Percentiles rank a stretch among this genome's conserved stretches.
These are phyloP conservation scores for Akebia trifoliata DNA, from an alignment of 164 flowering plant genomes.

Conservation along the genomic window DNA sequence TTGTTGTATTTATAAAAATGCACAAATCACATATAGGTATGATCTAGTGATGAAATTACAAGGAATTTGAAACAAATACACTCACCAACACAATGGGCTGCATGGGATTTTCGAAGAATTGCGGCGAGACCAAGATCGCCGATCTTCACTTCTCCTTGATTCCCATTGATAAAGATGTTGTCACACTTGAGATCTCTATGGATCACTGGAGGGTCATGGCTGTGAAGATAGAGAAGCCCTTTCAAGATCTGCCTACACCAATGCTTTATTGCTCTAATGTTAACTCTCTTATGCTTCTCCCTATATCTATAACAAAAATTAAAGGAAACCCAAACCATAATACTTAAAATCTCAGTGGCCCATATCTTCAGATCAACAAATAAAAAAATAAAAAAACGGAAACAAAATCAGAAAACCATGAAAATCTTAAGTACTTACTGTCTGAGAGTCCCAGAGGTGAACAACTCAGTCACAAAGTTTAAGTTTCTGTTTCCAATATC, in stretches of 20 bases:
- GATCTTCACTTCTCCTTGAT: slow-evolving; percentile 90
- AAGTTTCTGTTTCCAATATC: slow-evolving; percentile 73
- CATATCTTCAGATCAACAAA: neutral
- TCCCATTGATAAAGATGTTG: slow-evolving; percentile 88
- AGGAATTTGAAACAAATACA: neutral
- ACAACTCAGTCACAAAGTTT: slow-evolving; percentile 92
- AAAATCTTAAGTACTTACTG: slow-evolving; percentile 39
- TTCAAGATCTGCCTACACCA: slow-evolving; percentile 93
- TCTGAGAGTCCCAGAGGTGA: slow-evolving; percentile 91
- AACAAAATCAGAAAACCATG: slow-evolving; percentile 12
- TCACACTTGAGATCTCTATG: slow-evolving; percentile 98
- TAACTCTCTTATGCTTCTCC: slow-evolving; percentile 77
- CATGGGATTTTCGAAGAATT: slow-evolving; percentile 77
- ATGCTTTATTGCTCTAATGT: slow-evolving; percentile 85
- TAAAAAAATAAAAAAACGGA: no score
- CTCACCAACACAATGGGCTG: slow-evolving; percentile 86
- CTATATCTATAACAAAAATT: slow-evolving; percentile 51
- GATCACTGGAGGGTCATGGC: slow-evolving; percentile 81
- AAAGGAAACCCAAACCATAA: neutral
- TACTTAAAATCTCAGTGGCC: neutral
- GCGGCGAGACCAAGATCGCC: slow-evolving; percentile 97
- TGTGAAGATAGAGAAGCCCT: slow-evolving; percentile 87
- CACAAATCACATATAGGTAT: no score
- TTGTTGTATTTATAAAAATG: no score
- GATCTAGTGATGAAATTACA: neutral